These are phyloP conservation scores for Tubosaeta brunneosetosa DNA, from an alignment of 768 basidiomycete species.

Conservation along the genomic window DNA sequence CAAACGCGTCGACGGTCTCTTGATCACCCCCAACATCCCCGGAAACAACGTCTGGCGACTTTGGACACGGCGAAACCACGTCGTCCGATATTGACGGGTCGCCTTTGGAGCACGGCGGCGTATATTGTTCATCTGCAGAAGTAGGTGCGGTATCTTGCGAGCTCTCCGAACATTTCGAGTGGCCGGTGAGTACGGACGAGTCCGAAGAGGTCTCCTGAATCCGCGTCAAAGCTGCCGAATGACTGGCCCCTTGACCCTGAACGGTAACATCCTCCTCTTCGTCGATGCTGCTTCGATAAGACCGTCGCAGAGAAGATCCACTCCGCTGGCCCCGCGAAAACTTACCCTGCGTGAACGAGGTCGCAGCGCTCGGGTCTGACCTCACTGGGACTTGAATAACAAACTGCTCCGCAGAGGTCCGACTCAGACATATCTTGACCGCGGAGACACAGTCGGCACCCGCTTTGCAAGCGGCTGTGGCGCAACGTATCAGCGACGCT, in stretches of 20 bases:
- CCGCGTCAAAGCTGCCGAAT: constrained; percentile 13
- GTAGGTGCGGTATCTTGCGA: constrained; percentile 50
- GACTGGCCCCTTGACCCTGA: constrained; percentile 39
- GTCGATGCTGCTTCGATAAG: constrained; percentile 38
- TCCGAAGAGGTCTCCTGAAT: constrained; percentile 48
- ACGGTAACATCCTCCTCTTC: constrained; percentile 67
- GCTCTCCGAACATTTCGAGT: constrained; percentile 41
- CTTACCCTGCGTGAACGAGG: constrained; percentile 45
- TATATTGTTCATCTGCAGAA: constrained; percentile 43
- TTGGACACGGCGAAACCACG: constrained; percentile 24
- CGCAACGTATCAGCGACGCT: constrained; percentile 69
- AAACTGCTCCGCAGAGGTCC: constrained; percentile 59
- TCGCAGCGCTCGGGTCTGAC: constrained; percentile 38
- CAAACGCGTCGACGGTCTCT: constrained; percentile 33
- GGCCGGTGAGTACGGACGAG: constrained; percentile 38
- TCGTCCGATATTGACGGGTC: constrained; percentile 24
- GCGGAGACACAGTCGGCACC: constrained; percentile 86
- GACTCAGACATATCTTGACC: constrained; percentile 76
- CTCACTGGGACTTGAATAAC: constrained; percentile 57
- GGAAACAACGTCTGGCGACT: constrained; percentile 45
- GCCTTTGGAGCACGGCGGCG: constrained; percentile 27
- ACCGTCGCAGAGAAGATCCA: constrained; percentile 34
- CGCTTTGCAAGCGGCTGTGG: constrained; percentile 81
- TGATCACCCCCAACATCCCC: constrained; percentile 44
- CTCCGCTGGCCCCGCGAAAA: constrained; percentile 39